Percentiles rank a stretch among this genome's conserved stretches.
Conservation (phyloP, 495 filamentous ascomycete species). For the Podospora didyma region DNA sequence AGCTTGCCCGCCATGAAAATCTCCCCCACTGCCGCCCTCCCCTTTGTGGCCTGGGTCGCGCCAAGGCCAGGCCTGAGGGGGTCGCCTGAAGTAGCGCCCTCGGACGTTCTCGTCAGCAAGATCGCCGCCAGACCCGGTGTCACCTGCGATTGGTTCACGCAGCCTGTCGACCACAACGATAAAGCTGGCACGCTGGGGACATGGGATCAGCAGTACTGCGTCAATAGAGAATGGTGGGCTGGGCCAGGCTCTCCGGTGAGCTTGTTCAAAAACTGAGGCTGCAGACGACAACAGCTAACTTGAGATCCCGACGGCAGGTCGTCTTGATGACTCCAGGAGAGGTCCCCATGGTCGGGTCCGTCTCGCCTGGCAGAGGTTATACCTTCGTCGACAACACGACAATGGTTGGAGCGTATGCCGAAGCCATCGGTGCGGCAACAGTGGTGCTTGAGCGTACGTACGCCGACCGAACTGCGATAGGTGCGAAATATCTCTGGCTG, state of each 20-base stretch:
- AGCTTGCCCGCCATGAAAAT: conserved; percentile 14
- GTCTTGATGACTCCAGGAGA: conserved; percentile 58
- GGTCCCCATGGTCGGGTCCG: conserved; percentile 41
- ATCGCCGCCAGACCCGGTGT: conserved; percentile 2
- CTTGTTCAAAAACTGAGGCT: not conserved
- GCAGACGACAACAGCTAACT: not conserved
- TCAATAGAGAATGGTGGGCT: conserved; percentile 18
- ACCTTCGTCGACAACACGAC: conserved; percentile 50
- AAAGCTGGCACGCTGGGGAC: conserved; percentile 4
- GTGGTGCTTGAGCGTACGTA: conserved; percentile 53
- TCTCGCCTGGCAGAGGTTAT: conserved; percentile 14
- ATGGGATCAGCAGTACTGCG: conserved; percentile 24
- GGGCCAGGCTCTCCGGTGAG: conserved; percentile 19
- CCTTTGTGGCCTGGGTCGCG: conserved; percentile 15
- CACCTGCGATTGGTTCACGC: conserved; percentile 21
- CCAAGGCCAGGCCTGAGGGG: conserved; percentile 14
- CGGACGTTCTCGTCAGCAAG: conserved; percentile 1
- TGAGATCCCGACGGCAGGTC: conserved; percentile 27
- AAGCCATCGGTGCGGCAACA: conserved; percentile 54
- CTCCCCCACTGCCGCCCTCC: conserved; percentile 10
- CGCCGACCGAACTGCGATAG: not conserved
- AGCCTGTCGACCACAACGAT: conserved; percentile 23
- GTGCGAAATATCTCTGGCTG: not conserved
- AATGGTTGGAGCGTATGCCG: conserved; percentile 46
- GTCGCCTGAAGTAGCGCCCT: not conserved